Evolutionary conservation across 345 rosid species (phyloP).

Genomic region (Capsella bursapastoris): DNA sequence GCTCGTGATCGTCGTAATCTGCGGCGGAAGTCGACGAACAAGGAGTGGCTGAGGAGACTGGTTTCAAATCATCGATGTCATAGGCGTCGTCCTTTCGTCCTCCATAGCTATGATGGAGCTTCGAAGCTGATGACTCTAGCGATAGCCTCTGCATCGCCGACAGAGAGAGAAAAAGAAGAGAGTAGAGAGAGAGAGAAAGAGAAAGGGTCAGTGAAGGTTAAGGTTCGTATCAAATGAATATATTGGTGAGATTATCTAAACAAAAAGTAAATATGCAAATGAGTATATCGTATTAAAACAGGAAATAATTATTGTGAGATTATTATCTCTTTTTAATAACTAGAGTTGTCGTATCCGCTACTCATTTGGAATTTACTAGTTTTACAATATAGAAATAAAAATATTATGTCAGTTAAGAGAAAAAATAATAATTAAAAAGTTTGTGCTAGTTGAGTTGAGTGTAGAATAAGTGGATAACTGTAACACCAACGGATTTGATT

Average conservation of each 20-base stretch:
- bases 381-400: too few species aligned
- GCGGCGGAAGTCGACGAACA: constrained; percentile 35
- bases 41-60: constrained; percentile 34
- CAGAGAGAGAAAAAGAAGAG: constrained; percentile 16
- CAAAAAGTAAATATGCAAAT: not conserved
- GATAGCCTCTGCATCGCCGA: constrained; percentile 88
- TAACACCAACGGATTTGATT: not conserved
- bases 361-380: not conserved
- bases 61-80: constrained; percentile 43
- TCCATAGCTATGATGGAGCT: constrained; percentile 65
- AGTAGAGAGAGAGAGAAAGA: constrained; percentile 35
- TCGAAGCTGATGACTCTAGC: constrained; percentile 75
- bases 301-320: constrained; percentile 3
- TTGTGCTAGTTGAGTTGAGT: not conserved
- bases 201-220: constrained; percentile 6
- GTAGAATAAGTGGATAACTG: not conserved
- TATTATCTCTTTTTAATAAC: constrained; percentile 26
- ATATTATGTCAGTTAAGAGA: too few species aligned
- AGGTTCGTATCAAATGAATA: constrained; percentile 30
- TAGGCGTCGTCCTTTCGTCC: constrained; percentile 50
- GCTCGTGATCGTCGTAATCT: constrained; percentile 53
- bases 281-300: constrained; percentile 7
- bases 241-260: too few species aligned
- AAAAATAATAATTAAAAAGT: not conserved
- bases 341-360: constrained; percentile 33